Base-by-base conservation (phyloP, 2,329 filamentous ascomycete species). In the Xenosphaeropsis pyriputrescens region DNA sequence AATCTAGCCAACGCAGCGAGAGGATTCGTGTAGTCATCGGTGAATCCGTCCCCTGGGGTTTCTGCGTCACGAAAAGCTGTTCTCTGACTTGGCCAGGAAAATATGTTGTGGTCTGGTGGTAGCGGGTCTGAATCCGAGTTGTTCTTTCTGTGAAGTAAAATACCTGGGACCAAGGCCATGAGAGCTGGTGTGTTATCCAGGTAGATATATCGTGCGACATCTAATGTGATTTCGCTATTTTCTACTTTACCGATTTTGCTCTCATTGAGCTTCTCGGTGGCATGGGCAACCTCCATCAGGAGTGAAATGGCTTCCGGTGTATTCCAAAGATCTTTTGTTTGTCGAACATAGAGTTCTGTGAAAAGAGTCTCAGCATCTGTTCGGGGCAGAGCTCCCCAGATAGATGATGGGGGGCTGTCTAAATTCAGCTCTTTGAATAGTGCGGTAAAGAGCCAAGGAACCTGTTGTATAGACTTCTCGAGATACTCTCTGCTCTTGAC, bases 361-460 rank as follows among this genome's bases (percentile, higher is more conserved):
- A 79, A 62, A 2, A 84, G 57, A 41, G 68, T 67, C 47, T 82
- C 53, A 4, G 51, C 48, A 18, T 51, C 46, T 12, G 45, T 52
- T 16, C 77, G 68, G 5, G 83, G 73, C 49, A 75, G 68, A 43
- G 78, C 70, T 37, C 84, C 88, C 89, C 91, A 96, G 22, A 96
- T 72, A 0, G 76, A 72, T 26, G 78, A 78, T 2, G 91, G 88
- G 6, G 84, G 65, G 6, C 71, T 60, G 47, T 85, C 79, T 19
- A 95, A 67, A 44, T 80, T 77, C 18, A 96, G 65, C 35, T 85
- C 81, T 48, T 83, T 79, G 54, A 89, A 91, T 4, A 98, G 63
- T 16, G 77, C 68, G 38, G 73, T 77, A 49, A 89, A 86, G 2
- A 95, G 66, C 85, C 88, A 98, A 0, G 91, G 89, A 38, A 85